phyloP scores from a whole-genome alignment of 176 grass and related monocot genomes.

The Triticum dicoccoides region DNA sequence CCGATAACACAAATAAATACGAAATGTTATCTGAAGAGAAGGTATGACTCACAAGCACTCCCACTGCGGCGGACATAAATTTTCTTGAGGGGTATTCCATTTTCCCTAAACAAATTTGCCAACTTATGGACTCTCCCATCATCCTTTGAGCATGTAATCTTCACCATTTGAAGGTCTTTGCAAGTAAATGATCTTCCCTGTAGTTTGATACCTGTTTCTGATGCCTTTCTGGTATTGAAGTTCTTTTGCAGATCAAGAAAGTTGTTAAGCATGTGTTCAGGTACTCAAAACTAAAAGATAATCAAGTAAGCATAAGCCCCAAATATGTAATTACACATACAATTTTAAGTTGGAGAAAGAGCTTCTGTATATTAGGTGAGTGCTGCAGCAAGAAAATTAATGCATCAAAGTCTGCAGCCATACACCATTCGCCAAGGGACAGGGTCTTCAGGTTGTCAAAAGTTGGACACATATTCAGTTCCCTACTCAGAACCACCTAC shows the following conservation, averaged over 20 bases:
- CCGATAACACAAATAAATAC: background rate
- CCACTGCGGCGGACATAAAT: no score
- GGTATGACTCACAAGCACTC: no score
- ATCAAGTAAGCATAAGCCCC: no score
- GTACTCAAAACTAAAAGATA: background rate
- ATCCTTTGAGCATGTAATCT: constrained; percentile 20
- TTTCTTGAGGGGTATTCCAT: background rate
- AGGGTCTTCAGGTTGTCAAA: constrained; percentile 27
- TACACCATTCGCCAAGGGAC: constrained; percentile 33
- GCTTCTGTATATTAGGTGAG: constrained; percentile 15
- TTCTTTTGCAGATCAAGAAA: background rate
- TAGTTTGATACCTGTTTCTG: background rate
- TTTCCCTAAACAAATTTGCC: constrained; percentile 14
- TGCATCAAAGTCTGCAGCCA: constrained; percentile 6
- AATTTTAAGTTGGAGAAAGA: constrained; percentile 23
- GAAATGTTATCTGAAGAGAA: no score
- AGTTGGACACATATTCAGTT: background rate
- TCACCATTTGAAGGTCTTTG: constrained; percentile 1
- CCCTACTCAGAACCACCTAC: constrained; percentile 5
- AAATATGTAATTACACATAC: background rate
- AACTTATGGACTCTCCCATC: background rate
- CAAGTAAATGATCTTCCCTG: constrained; percentile 17
- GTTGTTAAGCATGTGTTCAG: background rate
- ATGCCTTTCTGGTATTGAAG: background rate
- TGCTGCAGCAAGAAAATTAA: constrained; percentile 30